Percentiles rank a stretch among this genome's conserved stretches.
These are phyloP conservation scores for Litchi chinensis DNA, from an alignment of 345 rosid genomes.

Conservation along the genomic window DNA sequence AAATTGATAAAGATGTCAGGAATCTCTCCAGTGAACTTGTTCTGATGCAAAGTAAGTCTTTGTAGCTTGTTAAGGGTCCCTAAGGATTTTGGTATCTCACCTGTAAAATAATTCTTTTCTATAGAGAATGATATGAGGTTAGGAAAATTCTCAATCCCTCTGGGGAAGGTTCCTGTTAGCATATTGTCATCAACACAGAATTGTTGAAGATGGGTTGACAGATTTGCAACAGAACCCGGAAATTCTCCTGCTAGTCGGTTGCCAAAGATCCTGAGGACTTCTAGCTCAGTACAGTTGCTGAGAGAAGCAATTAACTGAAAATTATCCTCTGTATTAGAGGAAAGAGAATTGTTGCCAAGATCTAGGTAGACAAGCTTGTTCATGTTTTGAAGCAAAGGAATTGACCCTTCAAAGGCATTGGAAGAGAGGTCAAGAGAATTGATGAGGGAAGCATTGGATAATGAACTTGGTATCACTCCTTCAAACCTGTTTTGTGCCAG, in stretches of 20 bases:
- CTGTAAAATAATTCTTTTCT: conserved; percentile 1
- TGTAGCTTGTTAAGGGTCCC: conserved; percentile 8
- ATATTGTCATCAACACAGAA: conserved; percentile 16
- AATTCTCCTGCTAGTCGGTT: conserved; percentile 21
- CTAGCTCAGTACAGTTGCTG: conserved; percentile 19
- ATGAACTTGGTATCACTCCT: conserved; percentile 22
- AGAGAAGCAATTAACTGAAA: conserved; percentile 18
- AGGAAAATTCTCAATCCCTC: conserved; percentile 13
- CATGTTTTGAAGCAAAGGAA: conserved; percentile 12
- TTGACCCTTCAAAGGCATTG: conserved; percentile 13
- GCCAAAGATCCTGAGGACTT: conserved; percentile 4
- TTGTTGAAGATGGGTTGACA: conserved; percentile 15
- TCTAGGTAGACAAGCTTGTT: neutral
- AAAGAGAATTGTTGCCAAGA: conserved; percentile 13
- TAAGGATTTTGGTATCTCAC: conserved; percentile 19
- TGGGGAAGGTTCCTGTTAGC: conserved; percentile 12
- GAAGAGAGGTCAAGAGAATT: conserved; percentile 7
- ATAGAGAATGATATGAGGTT: conserved; percentile 15
- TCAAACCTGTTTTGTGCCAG: conserved; percentile 20
- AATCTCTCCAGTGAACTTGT: conserved; percentile 8
- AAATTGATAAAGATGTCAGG: conserved; percentile 19
- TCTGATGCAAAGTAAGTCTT: neutral
- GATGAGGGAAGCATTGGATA: conserved; percentile 13
- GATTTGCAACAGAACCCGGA: conserved; percentile 17
- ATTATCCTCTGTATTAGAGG: conserved; percentile 21